Evolutionary conservation across 169 alveolate species (phyloP).

Genomic region (Pseudocohnilembus persalinus): DNA sequence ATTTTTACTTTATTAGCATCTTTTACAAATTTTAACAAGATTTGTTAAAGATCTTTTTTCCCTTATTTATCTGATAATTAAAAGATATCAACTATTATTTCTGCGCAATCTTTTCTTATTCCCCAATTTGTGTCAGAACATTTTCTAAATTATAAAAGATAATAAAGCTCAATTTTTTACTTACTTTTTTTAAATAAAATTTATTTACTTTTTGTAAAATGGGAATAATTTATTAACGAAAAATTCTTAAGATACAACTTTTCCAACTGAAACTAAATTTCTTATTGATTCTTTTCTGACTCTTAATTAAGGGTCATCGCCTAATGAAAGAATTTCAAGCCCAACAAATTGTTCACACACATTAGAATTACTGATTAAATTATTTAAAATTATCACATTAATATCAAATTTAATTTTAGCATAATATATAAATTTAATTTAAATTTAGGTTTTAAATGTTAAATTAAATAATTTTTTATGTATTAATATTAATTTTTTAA

Average conservation of each 20-base stretch:
- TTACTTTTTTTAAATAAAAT: background rate
- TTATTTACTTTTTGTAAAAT: slow-evolving; percentile 13
- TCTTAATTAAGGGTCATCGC: slow-evolving; percentile 27
- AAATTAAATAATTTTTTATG: too few species aligned
- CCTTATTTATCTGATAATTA: slow-evolving; percentile 9
- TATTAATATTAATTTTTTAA: background rate
- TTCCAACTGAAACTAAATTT: slow-evolving; percentile 13
- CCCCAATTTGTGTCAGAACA: slow-evolving; percentile 42
- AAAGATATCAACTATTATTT: slow-evolving; percentile 29
- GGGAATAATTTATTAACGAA: slow-evolving; percentile 13
- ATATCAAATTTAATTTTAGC: background rate
- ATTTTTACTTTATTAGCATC: background rate
- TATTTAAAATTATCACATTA: background rate
- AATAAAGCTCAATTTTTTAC: too few species aligned
- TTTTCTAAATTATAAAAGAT: slow-evolving; percentile 22
- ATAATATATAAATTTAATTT: too few species aligned
- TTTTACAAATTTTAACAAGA: slow-evolving; percentile 26
- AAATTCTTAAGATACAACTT: slow-evolving; percentile 15
- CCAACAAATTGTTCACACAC: slow-evolving; percentile 29
- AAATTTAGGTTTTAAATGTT: too few species aligned
- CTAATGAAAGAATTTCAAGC: slow-evolving; percentile 13
- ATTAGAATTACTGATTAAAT: background rate
- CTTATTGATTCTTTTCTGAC: slow-evolving; percentile 22
- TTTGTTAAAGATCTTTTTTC: slow-evolving; percentile 25
- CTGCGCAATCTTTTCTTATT: slow-evolving; percentile 44